phyloP scores from a whole-genome alignment of 2,329 filamentous ascomycete genomes.

The Didymella pinodella region DNA sequence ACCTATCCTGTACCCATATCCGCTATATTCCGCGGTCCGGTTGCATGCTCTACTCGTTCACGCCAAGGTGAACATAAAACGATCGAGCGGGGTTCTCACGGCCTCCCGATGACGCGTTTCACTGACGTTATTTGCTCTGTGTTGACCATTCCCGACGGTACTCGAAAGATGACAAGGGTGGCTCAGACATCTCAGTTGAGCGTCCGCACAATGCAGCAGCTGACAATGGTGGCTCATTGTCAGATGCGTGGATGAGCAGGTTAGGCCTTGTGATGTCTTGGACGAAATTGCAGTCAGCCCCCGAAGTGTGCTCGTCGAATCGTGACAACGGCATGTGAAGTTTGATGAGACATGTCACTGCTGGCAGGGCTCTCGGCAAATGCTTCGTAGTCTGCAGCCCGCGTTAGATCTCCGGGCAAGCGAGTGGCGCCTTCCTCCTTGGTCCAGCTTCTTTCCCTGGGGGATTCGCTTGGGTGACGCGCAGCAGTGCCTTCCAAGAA shows the following conservation, averaged over 20 bases:
- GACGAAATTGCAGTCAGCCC: constrained; percentile 8
- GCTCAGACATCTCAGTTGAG: constrained; percentile 3
- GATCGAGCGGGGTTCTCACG: not conserved
- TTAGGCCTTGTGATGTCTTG: not conserved
- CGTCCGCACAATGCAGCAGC: not conserved
- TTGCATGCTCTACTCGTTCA: constrained; percentile 1
- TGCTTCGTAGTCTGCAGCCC: not conserved
- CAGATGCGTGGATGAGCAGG: constrained; percentile 3
- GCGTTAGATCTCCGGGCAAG: constrained; percentile 9
- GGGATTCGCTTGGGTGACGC: constrained; percentile 1
- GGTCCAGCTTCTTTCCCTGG: constrained; percentile 5
- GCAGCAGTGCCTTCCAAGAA: not conserved
- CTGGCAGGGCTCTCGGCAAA: not conserved
- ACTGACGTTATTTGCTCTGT: not conserved
- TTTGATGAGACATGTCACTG: constrained; percentile 1
- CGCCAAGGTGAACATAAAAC: constrained; percentile 19
- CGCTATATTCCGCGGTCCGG: constrained; percentile 13
- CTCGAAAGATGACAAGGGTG: not conserved
- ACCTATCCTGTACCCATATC: not conserved
- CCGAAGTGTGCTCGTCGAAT: not conserved
- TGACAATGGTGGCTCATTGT: constrained; percentile 10
- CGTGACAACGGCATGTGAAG: constrained; percentile 1
- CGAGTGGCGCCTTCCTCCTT: constrained; percentile 16
- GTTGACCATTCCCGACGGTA: not conserved
- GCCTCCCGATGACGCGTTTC: not conserved